Base-by-base conservation (phyloP, 805 yeast species). In the Candida xyloterini region DNA sequence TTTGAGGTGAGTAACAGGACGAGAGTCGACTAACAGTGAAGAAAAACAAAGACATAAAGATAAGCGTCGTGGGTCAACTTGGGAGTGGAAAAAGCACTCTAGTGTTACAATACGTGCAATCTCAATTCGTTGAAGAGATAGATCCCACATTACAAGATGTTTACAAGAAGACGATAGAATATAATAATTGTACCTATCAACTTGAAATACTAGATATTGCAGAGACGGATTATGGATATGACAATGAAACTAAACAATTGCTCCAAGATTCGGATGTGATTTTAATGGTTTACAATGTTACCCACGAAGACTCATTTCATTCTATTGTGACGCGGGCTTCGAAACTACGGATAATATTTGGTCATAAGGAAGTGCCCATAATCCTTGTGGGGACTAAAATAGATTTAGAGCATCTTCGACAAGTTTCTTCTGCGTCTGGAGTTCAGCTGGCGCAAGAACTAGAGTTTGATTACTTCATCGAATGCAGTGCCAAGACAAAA, bases 401-500 rank as follows among this genome's bases (percentile, higher is more conserved):
- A 39, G 96, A 87, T 65, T 66, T 84, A 51, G 90, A 82, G 51
- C 74, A 73, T 33, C 84, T 79, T 52, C 74, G 95, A 60, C 87
- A 83, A 56, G 91, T 85, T 5, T 71, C 81, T 28, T 73, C 63
- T 50, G 84, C 39, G 1, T 32, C 48, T 3, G 62, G 55, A 2
- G 32, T 33, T 11, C 42, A 40, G 8, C 23, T 56, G 43, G 60
- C 52, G 46, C 52, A 47, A 4, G 50, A 57, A 7, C 44, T 53
- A 4, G 33, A 47, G 5, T 36, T 58, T 32, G 60, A 69, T 38
- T 67, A 61, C 14, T 71, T 66, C 43, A 49, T 73, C 48, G 95
- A 90, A 62, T 83, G 95, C n/a, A 81, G 91, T 50, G 95, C 96
- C 8, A 76, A 81, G 71, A 73, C 77, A 52, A 77, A 80, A 52